A percentile compares a stretch with the other conserved stretches of the same genome.
phyloP scores from a whole-genome alignment of 179 eudicot species.

The Vitellaria paradoxa region DNA sequence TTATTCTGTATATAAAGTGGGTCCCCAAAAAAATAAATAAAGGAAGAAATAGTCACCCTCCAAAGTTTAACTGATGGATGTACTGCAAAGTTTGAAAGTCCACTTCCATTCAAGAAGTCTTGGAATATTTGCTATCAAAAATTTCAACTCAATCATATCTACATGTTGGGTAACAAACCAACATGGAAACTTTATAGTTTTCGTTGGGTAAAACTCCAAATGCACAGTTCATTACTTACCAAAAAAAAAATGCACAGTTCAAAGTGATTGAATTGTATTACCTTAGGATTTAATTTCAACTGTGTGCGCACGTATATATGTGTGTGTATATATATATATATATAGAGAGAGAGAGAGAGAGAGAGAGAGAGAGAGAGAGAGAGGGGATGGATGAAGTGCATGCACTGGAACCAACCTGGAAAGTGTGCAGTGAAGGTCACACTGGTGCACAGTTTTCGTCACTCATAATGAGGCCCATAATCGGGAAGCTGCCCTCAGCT shows the following conservation, averaged over 20 bases:
- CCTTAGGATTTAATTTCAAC: not conserved
- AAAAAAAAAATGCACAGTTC: not conserved
- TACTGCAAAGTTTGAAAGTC: not conserved
- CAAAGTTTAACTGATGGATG: not conserved
- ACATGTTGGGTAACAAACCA: slow-evolving; percentile 42
- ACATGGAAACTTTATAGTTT: slow-evolving; percentile 18
- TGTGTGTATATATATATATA: too few relatives aligned
- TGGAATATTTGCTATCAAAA: not conserved
- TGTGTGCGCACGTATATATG: too few relatives aligned
- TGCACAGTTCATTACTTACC: too few relatives aligned
- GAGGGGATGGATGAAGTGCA: slow-evolving; percentile 5
- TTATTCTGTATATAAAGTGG: too few relatives aligned
- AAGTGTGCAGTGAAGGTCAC: slow-evolving; percentile 17
- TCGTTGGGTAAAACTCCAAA: slow-evolving; percentile 7
- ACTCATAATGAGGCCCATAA: slow-evolving; percentile 48
- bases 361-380: too few relatives aligned
- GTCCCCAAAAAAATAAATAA: not conserved
- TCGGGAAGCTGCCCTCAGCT: slow-evolving; percentile 25
- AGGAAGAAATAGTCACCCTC: not conserved
- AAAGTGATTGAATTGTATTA: not conserved
- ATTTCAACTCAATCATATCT: not conserved
- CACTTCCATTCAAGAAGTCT: not conserved
- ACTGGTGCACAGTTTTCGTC: slow-evolving; percentile 24
- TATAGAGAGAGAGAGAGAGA: too few relatives aligned
- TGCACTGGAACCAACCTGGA: slow-evolving; percentile 29